Evolutionary conservation across 257 asterid species (phyloP).

Genomic region (Linderniella brevidens): DNA sequence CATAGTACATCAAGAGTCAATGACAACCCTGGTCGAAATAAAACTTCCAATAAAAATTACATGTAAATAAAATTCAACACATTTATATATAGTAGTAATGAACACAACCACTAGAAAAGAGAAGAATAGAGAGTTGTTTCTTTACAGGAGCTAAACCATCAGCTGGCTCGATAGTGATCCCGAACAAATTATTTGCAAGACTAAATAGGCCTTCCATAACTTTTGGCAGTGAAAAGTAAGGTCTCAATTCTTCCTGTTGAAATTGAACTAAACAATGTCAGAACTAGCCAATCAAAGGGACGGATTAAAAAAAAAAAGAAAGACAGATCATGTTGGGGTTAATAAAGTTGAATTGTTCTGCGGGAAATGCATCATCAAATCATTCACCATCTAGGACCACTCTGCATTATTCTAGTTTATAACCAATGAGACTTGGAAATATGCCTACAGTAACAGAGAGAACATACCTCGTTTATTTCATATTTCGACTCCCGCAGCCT

Average conservation of each 20-base stretch:
- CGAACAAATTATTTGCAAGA: slow-evolving; percentile 30
- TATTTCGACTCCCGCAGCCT: slow-evolving; percentile 89
- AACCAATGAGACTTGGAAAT: no score
- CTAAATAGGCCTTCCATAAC: slow-evolving; percentile 94
- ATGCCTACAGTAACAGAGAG: no score
- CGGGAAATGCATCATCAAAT: no score
- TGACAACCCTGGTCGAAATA: slow-evolving; percentile 6
- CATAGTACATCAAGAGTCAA: slow-evolving; percentile 8
- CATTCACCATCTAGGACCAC: no score
- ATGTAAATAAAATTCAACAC: no score
- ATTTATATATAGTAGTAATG: slow-evolving; percentile 11
- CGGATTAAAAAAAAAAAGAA: no score
- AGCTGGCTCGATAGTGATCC: slow-evolving; percentile 37
- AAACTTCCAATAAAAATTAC: no score
- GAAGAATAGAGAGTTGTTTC: slow-evolving; percentile 9
- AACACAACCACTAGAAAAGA: slow-evolving; percentile 20
- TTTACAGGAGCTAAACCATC: slow-evolving; percentile 92
- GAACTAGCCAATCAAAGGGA: no score
- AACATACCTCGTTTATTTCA: slow-evolving; percentile 73
- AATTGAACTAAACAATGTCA: slow-evolving; percentile 4
- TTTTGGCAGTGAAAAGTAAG: slow-evolving; percentile 90
- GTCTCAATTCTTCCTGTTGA: slow-evolving; percentile 89
- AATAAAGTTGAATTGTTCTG: no score
- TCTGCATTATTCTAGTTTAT: no score
- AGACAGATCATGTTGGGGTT: no score